Base-by-base conservation (phyloP, 2,329 filamentous ascomycete species). In the Podosphaera aphanis region DNA sequence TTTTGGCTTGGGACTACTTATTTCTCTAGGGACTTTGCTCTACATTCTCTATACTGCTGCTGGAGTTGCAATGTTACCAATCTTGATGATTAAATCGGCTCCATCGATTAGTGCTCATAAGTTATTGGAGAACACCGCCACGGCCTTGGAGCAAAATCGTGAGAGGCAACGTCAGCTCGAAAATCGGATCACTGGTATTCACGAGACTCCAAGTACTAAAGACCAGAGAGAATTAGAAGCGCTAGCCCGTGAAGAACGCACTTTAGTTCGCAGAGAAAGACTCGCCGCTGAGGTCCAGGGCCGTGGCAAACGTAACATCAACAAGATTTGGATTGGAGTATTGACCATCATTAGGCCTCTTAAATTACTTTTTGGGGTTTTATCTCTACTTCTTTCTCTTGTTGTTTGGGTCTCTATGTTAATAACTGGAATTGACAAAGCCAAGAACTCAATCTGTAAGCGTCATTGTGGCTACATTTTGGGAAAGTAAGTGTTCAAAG, bases 341-440 rank as follows among this genome's bases (percentile, higher is more conserved):
- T 82, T 83, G 57, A 80, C 83, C 15, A 63, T 93, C 33, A 80
- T 95, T 62, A 74, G 86, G 6, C 90, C 90, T 1, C 65, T 98
- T 55, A 93, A 93, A 65, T 73, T 95, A 37, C 61, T 95, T 13
- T 80, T 83, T 1, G 90, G 90, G 13, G 66, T 94, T 43, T 53
- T 93, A 0, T 65, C 95, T 2, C 69, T 94, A 27, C 52, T 84
- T 1, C 60, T 93, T 19, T 70, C 83, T 0, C 62, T 93, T 13
- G 53, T 93, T 37, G 71, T 92, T 53, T 93, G 84, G 71, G 71
- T 79, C 7, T 93, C 83, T 11, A 95, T 98, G 84, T 71, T 95
- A 53, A 81, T 95, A 59, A 95, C 88, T 0, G 81, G 77, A 53
- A 85, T 95, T 57, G 90, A 98, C 71, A 95, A 95, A 66, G 83